Evolutionary conservation across 2,329 filamentous ascomycete genomes (phyloP).

Genomic region (Pleomassaria siparia): DNA sequence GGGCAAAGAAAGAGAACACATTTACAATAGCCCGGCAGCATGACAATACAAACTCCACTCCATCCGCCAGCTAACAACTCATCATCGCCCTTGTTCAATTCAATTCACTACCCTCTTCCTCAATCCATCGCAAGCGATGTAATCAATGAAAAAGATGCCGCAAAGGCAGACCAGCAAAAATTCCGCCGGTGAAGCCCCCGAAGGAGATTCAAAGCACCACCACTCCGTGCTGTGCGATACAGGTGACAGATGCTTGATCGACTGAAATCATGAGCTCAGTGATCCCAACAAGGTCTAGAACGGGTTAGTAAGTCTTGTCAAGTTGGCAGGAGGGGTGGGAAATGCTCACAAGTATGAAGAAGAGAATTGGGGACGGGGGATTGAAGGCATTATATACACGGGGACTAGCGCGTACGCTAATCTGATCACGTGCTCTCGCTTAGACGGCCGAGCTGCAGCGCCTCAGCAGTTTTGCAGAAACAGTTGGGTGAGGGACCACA

Average conservation of each 20-base stretch:
- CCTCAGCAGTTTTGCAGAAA: too few relatives aligned
- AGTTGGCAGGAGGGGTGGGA: not conserved
- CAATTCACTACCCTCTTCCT: constrained; percentile 6
- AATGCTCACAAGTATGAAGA: constrained; percentile 15
- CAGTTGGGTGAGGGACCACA: too few relatives aligned
- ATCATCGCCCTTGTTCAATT: not conserved
- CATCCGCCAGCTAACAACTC: too few relatives aligned
- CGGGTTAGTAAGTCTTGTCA: too few relatives aligned
- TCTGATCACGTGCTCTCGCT: not conserved
- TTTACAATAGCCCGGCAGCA: too few relatives aligned
- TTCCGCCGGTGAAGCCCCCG: constrained; percentile 28
- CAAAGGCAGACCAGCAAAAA: constrained; percentile 13
- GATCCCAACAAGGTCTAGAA: constrained; percentile 27
- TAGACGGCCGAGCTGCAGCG: too few relatives aligned
- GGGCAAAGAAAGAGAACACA: too few relatives aligned
- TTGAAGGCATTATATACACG: not conserved
- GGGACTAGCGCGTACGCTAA: not conserved
- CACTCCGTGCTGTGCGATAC: constrained; percentile 35
- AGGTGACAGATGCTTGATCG: constrained; percentile 21
- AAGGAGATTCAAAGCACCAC: constrained; percentile 30
- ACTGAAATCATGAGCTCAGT: constrained; percentile 24
- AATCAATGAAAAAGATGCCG: constrained; percentile 9
- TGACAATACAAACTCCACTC: too few relatives aligned
- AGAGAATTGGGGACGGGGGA: too few relatives aligned
- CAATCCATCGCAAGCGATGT: constrained; percentile 10